Evolutionary conservation across 1,284 basidiomycete genomes (phyloP).

Genomic region (Tilletia indica): DNA sequence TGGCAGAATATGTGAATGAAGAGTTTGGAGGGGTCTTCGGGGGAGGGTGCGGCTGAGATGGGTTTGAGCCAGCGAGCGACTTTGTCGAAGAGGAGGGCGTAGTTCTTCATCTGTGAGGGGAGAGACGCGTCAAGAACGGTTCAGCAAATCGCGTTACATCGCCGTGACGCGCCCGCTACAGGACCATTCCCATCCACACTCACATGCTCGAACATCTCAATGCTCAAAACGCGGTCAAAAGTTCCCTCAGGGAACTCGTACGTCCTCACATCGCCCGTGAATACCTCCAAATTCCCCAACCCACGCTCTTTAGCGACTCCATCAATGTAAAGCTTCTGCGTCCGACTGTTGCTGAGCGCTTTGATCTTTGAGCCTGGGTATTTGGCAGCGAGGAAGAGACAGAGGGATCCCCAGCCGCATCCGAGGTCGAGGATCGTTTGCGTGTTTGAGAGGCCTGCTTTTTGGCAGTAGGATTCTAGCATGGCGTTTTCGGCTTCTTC

Average conservation of each 20-base stretch:
- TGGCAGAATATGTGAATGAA: constrained; percentile 79
- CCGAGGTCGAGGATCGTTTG: constrained; percentile 71
- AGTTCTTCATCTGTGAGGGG: constrained; percentile 54
- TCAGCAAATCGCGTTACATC: neutral
- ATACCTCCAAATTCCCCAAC: constrained; percentile 65
- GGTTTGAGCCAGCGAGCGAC: constrained; percentile 70
- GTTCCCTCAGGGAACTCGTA: constrained; percentile 63
- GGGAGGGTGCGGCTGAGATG: constrained; percentile 44
- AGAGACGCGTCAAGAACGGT: neutral
- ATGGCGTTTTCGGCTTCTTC: constrained; percentile 68
- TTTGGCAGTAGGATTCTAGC: constrained; percentile 70
- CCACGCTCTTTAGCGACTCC: constrained; percentile 62
- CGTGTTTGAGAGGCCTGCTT: constrained; percentile 68
- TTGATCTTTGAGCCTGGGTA: constrained; percentile 70
- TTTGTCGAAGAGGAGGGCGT: constrained; percentile 67
- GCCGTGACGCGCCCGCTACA: no score
- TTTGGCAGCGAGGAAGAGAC: constrained; percentile 70
- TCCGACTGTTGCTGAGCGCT: constrained; percentile 70
- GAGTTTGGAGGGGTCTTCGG: constrained; percentile 61
- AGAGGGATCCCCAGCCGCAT: constrained; percentile 75
- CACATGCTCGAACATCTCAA: constrained; percentile 84
- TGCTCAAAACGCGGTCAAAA: constrained; percentile 73
- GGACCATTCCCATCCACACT: constrained; percentile 43
- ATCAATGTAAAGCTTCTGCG: constrained; percentile 72
- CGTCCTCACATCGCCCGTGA: constrained; percentile 71